Evolutionary conservation across 1,284 basidiomycete genomes (phyloP).

Genomic region (Leccinum pseudoinsigne): DNA sequence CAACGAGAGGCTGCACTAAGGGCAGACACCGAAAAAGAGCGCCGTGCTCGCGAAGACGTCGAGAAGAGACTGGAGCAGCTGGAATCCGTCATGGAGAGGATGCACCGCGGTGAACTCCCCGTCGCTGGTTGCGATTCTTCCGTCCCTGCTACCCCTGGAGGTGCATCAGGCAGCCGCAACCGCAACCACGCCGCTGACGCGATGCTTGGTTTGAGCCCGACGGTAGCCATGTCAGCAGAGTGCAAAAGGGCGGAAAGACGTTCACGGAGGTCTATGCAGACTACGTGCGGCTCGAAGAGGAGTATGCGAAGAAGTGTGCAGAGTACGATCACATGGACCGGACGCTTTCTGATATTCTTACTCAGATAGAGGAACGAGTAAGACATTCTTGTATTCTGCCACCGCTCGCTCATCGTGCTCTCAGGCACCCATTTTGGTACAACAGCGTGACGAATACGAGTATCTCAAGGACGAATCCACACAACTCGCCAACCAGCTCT

Average conservation of each 20-base stretch:
- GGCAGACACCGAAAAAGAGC: constrained; percentile 68
- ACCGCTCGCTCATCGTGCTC: not conserved
- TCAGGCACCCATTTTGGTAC: constrained; percentile 83
- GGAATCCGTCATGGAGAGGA: constrained; percentile 60
- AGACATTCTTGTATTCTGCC: not conserved
- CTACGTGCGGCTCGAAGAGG: constrained; percentile 83
- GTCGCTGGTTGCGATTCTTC: constrained; percentile 48
- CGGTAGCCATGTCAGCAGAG: constrained; percentile 79
- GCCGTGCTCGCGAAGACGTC: constrained; percentile 55
- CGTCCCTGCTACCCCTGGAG: constrained; percentile 45
- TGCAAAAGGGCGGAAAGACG: constrained; percentile 73
- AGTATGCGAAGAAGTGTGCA: constrained; percentile 26
- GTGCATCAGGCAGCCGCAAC: constrained; percentile 48
- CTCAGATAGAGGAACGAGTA: not conserved
- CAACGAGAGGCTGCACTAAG: constrained; percentile 61
- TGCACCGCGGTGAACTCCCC: constrained; percentile 70
- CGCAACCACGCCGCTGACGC: constrained; percentile 46
- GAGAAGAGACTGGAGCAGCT: constrained; percentile 62
- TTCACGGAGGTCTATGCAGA: constrained; percentile 93
- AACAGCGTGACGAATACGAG: constrained; percentile 86
- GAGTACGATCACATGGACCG: constrained; percentile 55
- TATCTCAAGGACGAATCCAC: constrained; percentile 70
- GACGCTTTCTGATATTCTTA: constrained; percentile 45
- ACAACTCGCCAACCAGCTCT: constrained; percentile 79
- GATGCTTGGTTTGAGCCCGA: constrained; percentile 75